Evolutionary conservation across 1,284 basidiomycete genomes (phyloP).

Genomic region (Sanghuangporus sanghuang): DNA sequence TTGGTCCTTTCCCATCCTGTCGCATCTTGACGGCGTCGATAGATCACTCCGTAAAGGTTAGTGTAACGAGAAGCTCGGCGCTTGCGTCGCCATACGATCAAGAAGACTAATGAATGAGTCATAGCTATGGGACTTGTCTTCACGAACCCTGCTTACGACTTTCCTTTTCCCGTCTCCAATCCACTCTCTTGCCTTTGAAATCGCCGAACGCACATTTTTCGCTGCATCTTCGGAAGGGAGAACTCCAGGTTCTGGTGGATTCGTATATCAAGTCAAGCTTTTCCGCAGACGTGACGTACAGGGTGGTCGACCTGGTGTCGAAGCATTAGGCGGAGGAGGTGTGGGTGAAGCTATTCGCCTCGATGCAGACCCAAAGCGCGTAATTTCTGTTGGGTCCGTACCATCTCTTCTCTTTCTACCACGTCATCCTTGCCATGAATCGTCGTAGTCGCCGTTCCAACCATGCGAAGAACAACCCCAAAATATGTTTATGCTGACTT

Average conservation of each 20-base stretch:
- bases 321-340: slow-evolving; percentile 76
- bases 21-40: slow-evolving; percentile 78
- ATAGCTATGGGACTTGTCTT: slow-evolving; percentile 79
- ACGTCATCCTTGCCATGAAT: neutral
- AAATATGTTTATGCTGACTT: slow-evolving; percentile 19
- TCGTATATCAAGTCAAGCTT: slow-evolving; percentile 76
- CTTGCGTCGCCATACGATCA: slow-evolving; percentile 2
- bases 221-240: slow-evolving; percentile 48
- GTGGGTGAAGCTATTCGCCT: slow-evolving; percentile 63
- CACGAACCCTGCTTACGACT: slow-evolving; percentile 75
- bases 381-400: slow-evolving; percentile 59
- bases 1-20: slow-evolving; percentile 75
- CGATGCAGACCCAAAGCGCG: slow-evolving; percentile 45
- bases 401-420: slow-evolving; percentile 11
- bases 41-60: slow-evolving; percentile 91
- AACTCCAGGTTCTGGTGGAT: slow-evolving; percentile 43
- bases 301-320: slow-evolving; percentile 41
- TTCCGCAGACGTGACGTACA: slow-evolving; percentile 57
- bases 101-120: slow-evolving; percentile 13
- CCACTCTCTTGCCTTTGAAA: slow-evolving; percentile 69
- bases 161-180: slow-evolving; percentile 80
- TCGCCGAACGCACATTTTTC: slow-evolving; percentile 84
- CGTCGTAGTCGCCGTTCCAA: neutral
- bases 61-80: slow-evolving; percentile 10
- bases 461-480: neutral